Evolutionary conservation across 345 rosid species (phyloP), one percentile per base, ranked within the genome.

Genomic region (Rubroshorea leprosula): DNA sequence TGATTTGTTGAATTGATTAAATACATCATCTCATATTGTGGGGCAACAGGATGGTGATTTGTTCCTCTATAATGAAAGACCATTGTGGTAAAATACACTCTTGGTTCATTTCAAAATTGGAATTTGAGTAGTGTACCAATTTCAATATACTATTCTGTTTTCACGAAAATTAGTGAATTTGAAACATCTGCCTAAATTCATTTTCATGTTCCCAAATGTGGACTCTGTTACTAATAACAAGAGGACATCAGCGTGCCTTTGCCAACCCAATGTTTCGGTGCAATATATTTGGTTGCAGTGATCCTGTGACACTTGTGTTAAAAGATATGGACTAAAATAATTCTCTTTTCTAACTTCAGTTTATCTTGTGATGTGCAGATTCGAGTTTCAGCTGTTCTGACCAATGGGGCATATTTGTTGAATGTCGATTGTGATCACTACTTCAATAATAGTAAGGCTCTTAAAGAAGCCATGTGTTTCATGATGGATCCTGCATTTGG

Each of bases 391-490:
- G 97, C 99, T 64, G 99, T 93, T 61, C 78, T 93, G 61, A 93
- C 99, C 70, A 93, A 93, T 69, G 99, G 99, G 67, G 99, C 99
- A 38, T 93, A 79, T 81, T 85, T 93, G 68, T 71, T 93, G 87
- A 93, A 93, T 38, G 99, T 93, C 0, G 99, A 93, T 72, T 93
- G 99, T 84, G 99, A 93, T 84, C 99, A 93, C 83, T 93, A 93
- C 96, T 93, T 93, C 76, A 93, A 93, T 55, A 93, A 90, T 78
- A 85, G 99, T 67, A 93, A 93, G 75, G 97, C 97, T 78, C 80
- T 93, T 57, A 93, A 78, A 76, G 97, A 93, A 77, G 99, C 99
- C 63, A 93, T 93, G 99, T 93, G 99, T 68, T 93, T 93, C 89
- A 65, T 93, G 91, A 93, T 93, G 99, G 99, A 93, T 70, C 96